phyloP scores from a whole-genome alignment of 495 filamentous ascomycete genomes.

The Aspergillus homomorphus region DNA sequence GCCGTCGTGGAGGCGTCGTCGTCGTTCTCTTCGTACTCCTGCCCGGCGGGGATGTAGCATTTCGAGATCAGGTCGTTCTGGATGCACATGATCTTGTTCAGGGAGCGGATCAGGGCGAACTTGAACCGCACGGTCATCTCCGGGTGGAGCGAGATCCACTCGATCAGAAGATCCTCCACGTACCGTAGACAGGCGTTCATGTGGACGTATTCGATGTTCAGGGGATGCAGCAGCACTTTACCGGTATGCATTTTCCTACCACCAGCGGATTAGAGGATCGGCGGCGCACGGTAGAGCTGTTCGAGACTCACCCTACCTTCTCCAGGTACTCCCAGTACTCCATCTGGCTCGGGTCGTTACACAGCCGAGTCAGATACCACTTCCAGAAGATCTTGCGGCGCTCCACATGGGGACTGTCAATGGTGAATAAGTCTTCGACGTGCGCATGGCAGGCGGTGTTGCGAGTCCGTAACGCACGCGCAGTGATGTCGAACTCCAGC shows the following conservation, averaged over 20 bases:
- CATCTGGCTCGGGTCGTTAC: conserved; percentile 55
- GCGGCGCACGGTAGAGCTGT: background rate
- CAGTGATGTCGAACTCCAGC: conserved; percentile 63
- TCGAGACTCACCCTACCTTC: conserved; percentile 50
- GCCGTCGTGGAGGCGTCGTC: background rate
- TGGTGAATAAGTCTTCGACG: conserved; percentile 48
- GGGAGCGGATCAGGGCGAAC: conserved; percentile 54
- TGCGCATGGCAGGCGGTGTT: conserved; percentile 57
- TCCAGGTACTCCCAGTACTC: conserved; percentile 66
- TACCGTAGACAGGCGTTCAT: conserved; percentile 60
- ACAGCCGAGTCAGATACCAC: conserved; percentile 58
- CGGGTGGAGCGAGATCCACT: conserved; percentile 56
- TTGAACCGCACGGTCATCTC: conserved; percentile 40
- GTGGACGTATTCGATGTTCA: conserved; percentile 65
- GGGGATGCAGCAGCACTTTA: conserved; percentile 8
- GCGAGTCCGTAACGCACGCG: conserved; percentile 54
- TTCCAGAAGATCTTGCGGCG: conserved; percentile 62
- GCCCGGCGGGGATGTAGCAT: conserved; percentile 48
- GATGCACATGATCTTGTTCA: conserved; percentile 52
- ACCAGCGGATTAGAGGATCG: background rate
- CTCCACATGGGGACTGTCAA: conserved; percentile 57
- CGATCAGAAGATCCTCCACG: conserved; percentile 57
- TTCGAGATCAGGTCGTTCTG: conserved; percentile 67
- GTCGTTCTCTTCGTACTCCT: conserved; percentile 37
- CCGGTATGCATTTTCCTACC: conserved; percentile 14